Evolutionary conservation across 768 basidiomycete species (phyloP), one percentile per base, ranked within the genome.

Genomic region (Boletus tomentosulus): DNA sequence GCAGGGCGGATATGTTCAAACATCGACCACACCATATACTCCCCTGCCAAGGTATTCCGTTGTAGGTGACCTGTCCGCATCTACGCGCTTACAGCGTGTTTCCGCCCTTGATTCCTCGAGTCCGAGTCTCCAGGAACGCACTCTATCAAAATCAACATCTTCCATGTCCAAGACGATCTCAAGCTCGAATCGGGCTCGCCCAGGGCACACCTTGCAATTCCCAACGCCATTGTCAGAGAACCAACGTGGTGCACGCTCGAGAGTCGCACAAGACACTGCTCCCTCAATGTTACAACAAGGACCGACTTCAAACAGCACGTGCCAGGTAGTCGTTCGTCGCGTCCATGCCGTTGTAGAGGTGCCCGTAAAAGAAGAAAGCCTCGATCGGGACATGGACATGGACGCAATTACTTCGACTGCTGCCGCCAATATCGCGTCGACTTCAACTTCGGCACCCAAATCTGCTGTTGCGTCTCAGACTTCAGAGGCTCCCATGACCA

Each of bases 361-460:
- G 1, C 73, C 78, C 33, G 80, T 88, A 35, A 88, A 89, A 61
- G 77, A 77, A 51, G 86, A 88, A 66, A 82, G 81, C 3, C 73
- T 71, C 2, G 73, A 75, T 4, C 71, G 71, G n/a, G 76, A 76
- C 6, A 11, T 55, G 9, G 53, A 49, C 25, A 8, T 8, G 16
- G 50, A 27, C 9, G 28, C 50, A 28, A 28, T 30, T 13, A 19
- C 48, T 22, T 56, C 68, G 13, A 25, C 48, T n/a, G 56, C 58
- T 33, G n/a, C 51, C 12, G 54, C 68, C 11, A 48, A 57, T 30
- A 10, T 42, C 5, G 37, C 59, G 10, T 56, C 61, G 8, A 49
- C 53, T 28, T 63, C 68, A 1, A 38, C 52, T 16, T 62, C 59
- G 6, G 46, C 44, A 19, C 48, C 50, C 6, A 47, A 51, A 24